These are phyloP conservation scores for Przewalskia tangutica DNA, from an alignment of 257 asterid species.

Conservation along the genomic window DNA sequence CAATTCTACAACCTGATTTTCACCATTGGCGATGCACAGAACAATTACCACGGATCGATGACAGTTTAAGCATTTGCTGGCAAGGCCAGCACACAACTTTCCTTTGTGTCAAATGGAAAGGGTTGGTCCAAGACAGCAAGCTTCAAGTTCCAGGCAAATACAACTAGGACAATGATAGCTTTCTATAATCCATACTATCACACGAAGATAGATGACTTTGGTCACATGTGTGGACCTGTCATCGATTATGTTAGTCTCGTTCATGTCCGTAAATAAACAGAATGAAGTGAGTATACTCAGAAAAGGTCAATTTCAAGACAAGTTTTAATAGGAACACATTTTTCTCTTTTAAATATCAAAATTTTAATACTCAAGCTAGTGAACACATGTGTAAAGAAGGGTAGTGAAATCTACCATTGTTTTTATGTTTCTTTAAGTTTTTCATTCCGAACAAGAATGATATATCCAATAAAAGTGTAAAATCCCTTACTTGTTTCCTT, in stretches of 20 bases:
- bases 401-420: background rate
- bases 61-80: slow-evolving; percentile 54
- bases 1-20: slow-evolving; percentile 46
- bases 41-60: slow-evolving; percentile 57
- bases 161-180: slow-evolving; percentile 34
- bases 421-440: background rate
- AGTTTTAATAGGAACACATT: background rate
- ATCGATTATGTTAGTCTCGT: slow-evolving; percentile 64
- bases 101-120: slow-evolving; percentile 36
- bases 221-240: slow-evolving; percentile 65
- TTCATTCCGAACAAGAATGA: background rate
- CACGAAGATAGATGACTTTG: slow-evolving; percentile 40
- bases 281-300: background rate
- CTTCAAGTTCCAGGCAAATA: slow-evolving; percentile 43
- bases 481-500: background rate
- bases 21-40: slow-evolving; percentile 56
- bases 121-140: slow-evolving; percentile 41
- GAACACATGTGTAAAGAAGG: background rate
- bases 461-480: background rate
- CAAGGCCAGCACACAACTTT: slow-evolving; percentile 19
- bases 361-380: background rate
- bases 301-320: background rate
- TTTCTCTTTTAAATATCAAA: background rate
- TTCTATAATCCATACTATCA: slow-evolving; percentile 60
- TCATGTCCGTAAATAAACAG: slow-evolving; percentile 8